Evolutionary conservation across 331 rosid species (phyloP), one percentile per base, ranked within the genome.

Genomic region (Acacia concinna): DNA sequence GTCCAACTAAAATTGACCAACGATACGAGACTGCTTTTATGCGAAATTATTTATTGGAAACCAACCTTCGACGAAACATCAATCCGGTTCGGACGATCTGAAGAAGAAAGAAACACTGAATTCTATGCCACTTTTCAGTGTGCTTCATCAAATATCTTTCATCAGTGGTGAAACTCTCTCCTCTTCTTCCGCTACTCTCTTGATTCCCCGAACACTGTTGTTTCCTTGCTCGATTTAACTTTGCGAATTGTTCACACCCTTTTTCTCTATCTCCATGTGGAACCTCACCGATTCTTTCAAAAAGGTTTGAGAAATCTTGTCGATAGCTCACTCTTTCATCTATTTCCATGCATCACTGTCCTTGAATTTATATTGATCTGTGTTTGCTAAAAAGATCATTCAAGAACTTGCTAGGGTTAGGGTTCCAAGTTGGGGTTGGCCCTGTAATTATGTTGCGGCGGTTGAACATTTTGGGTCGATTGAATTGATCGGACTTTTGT

Each of bases 231-330:
- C 6, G 9, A 35, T 47, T 47, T 35, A 62, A 27, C 73, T 3
- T 40, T 12, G 4, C n/a, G 8, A 68, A 40, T 60, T 7, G 18
- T 38, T 25, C 51, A 46, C 52, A 17, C 12, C 7, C 3, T 15
- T 12, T 32, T 11, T 6, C 21, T 34, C 8, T 46, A 40, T 43
- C 35, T 41, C 38, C 25, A 11, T 73, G 73, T 76, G 82, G 83
- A 71, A 59, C 67, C 73, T 72, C 82, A 28, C 23, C 27, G 57
- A 66, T 32, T 69, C 32, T 10, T 18, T 68, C 49, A 64, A 13
- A 82, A 87, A 69, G 95, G 92, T 90, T 90, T 90, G 95, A 81
- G 71, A 71, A 51, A 23, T 71, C 65, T 78, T 75, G 30, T 78
- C 35, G 76, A 63, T 83, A 78, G 57, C 21, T 78, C 43, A 44